These are phyloP conservation scores for Dioszegia aurantiaca DNA, from an alignment of 768 basidiomycete genomes.

Conservation along the genomic window DNA sequence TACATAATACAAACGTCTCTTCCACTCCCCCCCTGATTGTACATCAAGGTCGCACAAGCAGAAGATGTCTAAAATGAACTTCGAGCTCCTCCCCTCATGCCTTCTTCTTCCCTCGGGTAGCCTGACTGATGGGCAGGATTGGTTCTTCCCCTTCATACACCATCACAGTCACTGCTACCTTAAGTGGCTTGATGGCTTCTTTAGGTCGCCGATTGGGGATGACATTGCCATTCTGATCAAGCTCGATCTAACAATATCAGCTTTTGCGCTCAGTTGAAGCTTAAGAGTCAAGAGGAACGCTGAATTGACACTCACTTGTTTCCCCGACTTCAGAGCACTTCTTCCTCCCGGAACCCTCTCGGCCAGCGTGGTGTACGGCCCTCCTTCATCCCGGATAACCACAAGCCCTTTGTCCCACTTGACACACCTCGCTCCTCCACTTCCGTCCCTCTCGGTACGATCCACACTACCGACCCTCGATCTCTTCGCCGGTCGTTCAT, in stretches of 20 bases:
- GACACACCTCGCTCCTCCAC: slow-evolving; percentile 14
- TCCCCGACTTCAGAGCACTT: slow-evolving; percentile 4
- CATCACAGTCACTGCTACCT: slow-evolving; percentile 36
- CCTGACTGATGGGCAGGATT: slow-evolving; percentile 4
- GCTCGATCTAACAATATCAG: slow-evolving; percentile 28
- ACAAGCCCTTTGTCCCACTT: slow-evolving; percentile 51
- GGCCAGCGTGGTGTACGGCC: neutral
- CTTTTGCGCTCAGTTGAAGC: neutral
- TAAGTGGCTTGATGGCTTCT: slow-evolving; percentile 32
- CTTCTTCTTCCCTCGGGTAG: slow-evolving; percentile 11
- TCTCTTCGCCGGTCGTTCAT: slow-evolving; percentile 38
- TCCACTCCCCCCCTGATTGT: no score
- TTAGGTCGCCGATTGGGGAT: slow-evolving; percentile 25
- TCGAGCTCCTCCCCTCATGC: neutral
- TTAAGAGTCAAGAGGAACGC: neutral
- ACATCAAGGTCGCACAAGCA: no score
- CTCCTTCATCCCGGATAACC: slow-evolving; percentile 39
- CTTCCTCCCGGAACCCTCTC: slow-evolving; percentile 8
- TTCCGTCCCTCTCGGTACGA: slow-evolving; percentile 17
- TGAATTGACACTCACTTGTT: slow-evolving; percentile 1
- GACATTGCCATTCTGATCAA: slow-evolving; percentile 48
- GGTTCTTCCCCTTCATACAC: slow-evolving; percentile 50
- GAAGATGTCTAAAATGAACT: no score
- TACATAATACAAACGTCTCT: neutral
- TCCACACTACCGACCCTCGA: slow-evolving; percentile 10